Evolutionary conservation across 768 basidiomycete genomes (phyloP), one percentile per base, ranked within the genome.

Genomic region (Melanogaster broomeanus): DNA sequence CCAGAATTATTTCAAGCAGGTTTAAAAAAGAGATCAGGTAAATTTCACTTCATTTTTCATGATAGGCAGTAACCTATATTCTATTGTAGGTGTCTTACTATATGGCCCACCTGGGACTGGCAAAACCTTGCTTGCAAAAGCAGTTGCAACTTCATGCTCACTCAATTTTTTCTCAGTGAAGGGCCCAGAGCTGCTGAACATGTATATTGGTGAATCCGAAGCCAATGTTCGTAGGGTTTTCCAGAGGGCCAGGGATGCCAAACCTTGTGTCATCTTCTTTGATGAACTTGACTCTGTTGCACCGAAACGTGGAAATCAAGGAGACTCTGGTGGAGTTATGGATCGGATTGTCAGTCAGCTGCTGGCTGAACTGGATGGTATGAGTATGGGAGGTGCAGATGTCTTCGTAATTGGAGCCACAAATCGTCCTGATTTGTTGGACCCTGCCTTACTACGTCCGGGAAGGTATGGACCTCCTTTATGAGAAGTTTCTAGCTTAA

Each of bases 151-250:
- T 1, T 92, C 93, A 3, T 97, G 90, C 66, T 88, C 93, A 22
- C 79, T 97, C 58, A 97, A 97, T 67, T 97, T 98, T 71, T 88
- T 98, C 72, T 95, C 93, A n/a, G 84, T 97, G 61, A 97, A 98
- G 67, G 95, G 95, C 0, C 95, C 95, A 3, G 95, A 98, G 63
- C 72, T 98, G 33, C 81, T 97, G 45, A 96, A 96, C 71, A 98
- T 98, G 95, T 98, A 96, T 71, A 96, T 98, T 61, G 95, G 95
- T 52, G 95, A 97, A 71, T 95, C 93, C 11, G 95, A 98, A 69
- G 97, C 98, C 54, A 99, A 98, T 69, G 95, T 99, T 35, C 83
- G 97, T 13, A 78, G 87, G 15, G 85, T 98, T 1, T 98, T 98
- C 68, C 91, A 95, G 65, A 82, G 84, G 12, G 95, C 95, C 24